A percentile compares a stretch with the other conserved stretches of the same genome.
These are phyloP conservation scores for Krasilnikovozyma curviuscula DNA, from an alignment of 768 basidiomycete species.

Conservation along the genomic window DNA sequence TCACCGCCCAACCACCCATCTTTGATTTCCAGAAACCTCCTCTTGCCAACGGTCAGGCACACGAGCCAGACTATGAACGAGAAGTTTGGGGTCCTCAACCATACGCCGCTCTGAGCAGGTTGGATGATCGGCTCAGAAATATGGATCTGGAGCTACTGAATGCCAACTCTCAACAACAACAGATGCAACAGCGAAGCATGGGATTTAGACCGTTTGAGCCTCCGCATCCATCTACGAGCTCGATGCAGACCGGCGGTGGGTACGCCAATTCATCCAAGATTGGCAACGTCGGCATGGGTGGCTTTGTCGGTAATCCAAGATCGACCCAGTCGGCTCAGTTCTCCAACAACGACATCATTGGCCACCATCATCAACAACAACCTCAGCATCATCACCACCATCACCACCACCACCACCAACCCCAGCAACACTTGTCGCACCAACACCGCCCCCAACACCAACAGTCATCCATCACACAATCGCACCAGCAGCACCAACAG, in stretches of 20 bases:
- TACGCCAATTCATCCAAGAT: no score
- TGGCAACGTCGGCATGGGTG: neutral
- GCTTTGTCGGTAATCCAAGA: neutral
- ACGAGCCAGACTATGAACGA: constrained; percentile 3
- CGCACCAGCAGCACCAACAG: no score
- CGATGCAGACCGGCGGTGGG: no score
- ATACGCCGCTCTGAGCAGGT: constrained; percentile 5
- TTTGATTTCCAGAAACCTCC: no score
- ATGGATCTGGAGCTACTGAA: constrained; percentile 8
- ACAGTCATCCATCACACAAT: no score
- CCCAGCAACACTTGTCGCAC: neutral
- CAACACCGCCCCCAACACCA: neutral
- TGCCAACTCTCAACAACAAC: no score
- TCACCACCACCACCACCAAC: neutral
- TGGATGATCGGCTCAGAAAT: constrained; percentile 1
- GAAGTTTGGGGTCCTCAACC: constrained; percentile 9
- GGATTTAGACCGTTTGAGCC: no score
- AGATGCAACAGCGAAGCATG: no score
- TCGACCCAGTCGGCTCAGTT: no score
- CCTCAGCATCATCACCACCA: neutral
- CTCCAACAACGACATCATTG: neutral
- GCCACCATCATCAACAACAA: neutral
- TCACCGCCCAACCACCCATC: no score
- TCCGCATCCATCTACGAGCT: neutral
- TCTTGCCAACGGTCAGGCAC: neutral